These are phyloP conservation scores for Naegleria lovaniensis DNA, from an alignment of 208 protist genomes.

Conservation along the genomic window DNA sequence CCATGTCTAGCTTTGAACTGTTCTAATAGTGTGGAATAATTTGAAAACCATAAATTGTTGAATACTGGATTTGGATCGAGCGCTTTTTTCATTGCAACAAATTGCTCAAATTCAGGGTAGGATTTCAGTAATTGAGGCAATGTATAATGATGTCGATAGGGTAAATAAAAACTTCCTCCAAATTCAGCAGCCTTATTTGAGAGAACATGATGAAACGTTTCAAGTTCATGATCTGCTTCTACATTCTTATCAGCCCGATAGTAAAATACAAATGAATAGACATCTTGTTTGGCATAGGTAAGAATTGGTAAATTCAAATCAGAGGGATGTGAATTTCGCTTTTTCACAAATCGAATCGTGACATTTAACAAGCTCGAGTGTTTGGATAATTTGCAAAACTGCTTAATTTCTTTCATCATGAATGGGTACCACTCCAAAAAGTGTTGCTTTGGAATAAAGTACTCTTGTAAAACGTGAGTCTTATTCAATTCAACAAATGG, in stretches of 20 bases:
- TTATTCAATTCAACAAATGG: constrained; percentile 46
- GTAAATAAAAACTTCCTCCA: constrained; percentile 53
- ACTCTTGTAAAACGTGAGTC: constrained; percentile 52
- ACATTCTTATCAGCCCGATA: constrained; percentile 36
- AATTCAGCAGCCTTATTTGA: constrained; percentile 30
- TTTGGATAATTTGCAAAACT: too few species aligned
- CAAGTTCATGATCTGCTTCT: constrained; percentile 36
- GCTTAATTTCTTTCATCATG: too few species aligned
- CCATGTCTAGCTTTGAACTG: too few species aligned
- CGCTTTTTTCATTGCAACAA: constrained; percentile 33
- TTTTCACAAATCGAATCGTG: constrained; percentile 47
- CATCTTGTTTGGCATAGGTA: constrained; percentile 35
- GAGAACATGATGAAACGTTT: constrained; percentile 17
- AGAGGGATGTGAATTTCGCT: constrained; percentile 36
- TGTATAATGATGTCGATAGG: constrained; percentile 53
- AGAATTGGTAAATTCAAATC: too few species aligned
- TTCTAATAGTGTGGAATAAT: not conserved
- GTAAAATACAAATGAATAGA: constrained; percentile 47
- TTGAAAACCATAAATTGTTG: constrained; percentile 39
- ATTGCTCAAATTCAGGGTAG: constrained; percentile 38
- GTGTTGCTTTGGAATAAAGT: constrained; percentile 44
- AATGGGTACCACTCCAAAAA: constrained; percentile 36
- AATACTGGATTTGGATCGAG: constrained; percentile 44
- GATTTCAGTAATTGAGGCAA: constrained; percentile 32
- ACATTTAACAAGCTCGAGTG: constrained; percentile 42